A percentile compares a stretch with the other conserved stretches of the same genome.
These are phyloP conservation scores for Podaxis sp. DNA, from an alignment of 768 basidiomycete species.

Conservation along the genomic window DNA sequence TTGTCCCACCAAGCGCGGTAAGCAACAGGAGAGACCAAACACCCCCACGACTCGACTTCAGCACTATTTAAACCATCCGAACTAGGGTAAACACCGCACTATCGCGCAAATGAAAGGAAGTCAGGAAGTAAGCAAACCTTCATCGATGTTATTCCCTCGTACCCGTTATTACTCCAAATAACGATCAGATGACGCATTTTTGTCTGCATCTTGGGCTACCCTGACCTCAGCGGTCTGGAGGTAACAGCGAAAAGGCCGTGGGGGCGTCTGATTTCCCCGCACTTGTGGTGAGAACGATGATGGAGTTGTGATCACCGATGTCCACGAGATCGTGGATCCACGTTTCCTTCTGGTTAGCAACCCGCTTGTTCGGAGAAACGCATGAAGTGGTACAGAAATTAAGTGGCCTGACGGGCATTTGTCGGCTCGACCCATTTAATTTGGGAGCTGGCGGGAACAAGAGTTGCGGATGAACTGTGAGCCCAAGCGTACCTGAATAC, in stretches of 20 bases:
- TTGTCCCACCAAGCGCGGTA: not conserved
- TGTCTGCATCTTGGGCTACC: not conserved
- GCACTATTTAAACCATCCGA: not conserved
- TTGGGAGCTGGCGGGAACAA: not conserved
- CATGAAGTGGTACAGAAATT: not conserved
- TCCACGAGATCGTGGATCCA: not conserved
- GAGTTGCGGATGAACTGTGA: not conserved
- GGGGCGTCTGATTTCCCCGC: conserved; percentile 5
- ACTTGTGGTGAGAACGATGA: not conserved
- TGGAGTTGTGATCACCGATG: not conserved
- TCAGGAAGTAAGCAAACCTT: not conserved
- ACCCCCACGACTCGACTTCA: not conserved
- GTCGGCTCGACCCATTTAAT: not conserved
- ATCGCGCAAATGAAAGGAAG: not conserved
- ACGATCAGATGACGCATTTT: not conserved
- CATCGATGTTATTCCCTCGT: not conserved
- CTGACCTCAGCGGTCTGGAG: not conserved
- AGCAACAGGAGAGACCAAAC: not conserved
- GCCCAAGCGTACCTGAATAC: not conserved
- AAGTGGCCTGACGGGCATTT: not conserved
- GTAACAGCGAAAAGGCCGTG: not conserved
- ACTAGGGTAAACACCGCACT: conserved; percentile 6
- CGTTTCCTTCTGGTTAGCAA: not conserved
- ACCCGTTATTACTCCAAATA: not conserved
- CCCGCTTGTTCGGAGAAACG: conserved; percentile 7